Evolutionary conservation across 2,329 filamentous ascomycete species (phyloP).

Genomic region (Colletotrichum tropicale): DNA sequence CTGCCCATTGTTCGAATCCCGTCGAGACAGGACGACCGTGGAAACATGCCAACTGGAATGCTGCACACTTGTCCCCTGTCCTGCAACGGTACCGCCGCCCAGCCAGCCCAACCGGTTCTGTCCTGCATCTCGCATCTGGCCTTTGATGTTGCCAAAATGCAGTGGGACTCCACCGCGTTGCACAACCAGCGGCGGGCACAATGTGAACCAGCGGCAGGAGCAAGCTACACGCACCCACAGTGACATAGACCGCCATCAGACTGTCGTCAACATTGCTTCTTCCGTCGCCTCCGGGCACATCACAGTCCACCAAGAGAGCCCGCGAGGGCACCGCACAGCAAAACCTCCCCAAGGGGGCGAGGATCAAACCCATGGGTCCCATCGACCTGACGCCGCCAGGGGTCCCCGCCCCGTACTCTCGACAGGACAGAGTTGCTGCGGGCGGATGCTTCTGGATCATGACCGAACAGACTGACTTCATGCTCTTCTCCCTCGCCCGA

Average conservation of each 20-base stretch:
- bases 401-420: not conserved
- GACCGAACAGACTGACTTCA: not conserved
- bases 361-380: conserved; percentile 1
- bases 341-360: not conserved
- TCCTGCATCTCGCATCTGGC: not conserved
- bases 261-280: not conserved
- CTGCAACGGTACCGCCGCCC: not conserved
- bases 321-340: not conserved
- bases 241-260: not conserved
- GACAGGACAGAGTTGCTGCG: not conserved
- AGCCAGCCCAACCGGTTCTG: not conserved
- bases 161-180: not conserved
- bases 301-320: not conserved
- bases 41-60: not conserved
- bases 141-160: not conserved
- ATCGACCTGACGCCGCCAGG: not conserved
- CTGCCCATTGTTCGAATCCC: not conserved
- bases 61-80: not conserved
- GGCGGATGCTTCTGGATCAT: not conserved
- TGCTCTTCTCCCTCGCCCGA: not conserved
- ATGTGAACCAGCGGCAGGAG: not conserved
- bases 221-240: not conserved
- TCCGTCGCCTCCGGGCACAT: not conserved
- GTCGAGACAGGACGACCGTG: not conserved
- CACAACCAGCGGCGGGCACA: not conserved